phyloP scores from a whole-genome alignment of 2,329 filamentous ascomycete species.

The Apiospora malaysiana region DNA sequence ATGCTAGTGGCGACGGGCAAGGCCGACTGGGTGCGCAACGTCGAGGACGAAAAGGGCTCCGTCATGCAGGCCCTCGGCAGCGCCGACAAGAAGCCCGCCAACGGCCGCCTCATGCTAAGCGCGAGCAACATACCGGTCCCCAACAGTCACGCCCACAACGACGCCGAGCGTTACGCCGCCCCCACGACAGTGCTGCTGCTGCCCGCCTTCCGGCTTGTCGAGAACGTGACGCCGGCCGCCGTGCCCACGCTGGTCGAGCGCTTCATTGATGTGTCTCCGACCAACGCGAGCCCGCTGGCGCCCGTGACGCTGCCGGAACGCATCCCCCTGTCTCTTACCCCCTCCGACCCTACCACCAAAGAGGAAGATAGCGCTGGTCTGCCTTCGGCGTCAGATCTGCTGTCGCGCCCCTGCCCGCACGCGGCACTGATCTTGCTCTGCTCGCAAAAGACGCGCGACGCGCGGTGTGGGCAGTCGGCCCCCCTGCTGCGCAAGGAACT shows the following conservation, averaged over 20 bases:
- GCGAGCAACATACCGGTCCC: conserved; percentile 90
- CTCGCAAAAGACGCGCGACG: conserved; percentile 92
- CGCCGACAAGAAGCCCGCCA: conserved; percentile 56
- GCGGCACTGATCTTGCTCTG: conserved; percentile 89
- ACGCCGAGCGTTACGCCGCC: conserved; percentile 65
- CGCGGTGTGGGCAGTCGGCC: conserved; percentile 91
- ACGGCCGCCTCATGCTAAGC: conserved; percentile 85
- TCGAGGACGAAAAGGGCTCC: conserved; percentile 84
- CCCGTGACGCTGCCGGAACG: conserved; percentile 44
- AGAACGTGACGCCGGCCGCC: conserved; percentile 79
- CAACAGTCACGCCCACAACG: conserved; percentile 64
- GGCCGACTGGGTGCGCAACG: conserved; percentile 90
- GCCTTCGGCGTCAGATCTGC: conserved; percentile 39
- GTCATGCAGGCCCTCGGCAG: conserved; percentile 78
- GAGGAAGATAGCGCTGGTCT: conserved; percentile 36
- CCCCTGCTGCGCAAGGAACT: conserved; percentile 88
- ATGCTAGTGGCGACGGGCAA: conserved; percentile 94
- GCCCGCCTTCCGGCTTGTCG: conserved; percentile 81
- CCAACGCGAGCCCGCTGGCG: conserved; percentile 69
- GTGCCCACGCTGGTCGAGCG: conserved; percentile 74
- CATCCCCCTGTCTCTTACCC: conserved; percentile 32
- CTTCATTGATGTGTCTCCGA: conserved; percentile 75
- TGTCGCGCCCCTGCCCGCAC: conserved; percentile 76
- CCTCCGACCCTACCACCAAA: neutral
- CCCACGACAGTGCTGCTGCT: conserved; percentile 84